These are phyloP conservation scores for Boletus sp. DNA, from an alignment of 1,284 basidiomycete genomes.

Conservation along the genomic window DNA sequence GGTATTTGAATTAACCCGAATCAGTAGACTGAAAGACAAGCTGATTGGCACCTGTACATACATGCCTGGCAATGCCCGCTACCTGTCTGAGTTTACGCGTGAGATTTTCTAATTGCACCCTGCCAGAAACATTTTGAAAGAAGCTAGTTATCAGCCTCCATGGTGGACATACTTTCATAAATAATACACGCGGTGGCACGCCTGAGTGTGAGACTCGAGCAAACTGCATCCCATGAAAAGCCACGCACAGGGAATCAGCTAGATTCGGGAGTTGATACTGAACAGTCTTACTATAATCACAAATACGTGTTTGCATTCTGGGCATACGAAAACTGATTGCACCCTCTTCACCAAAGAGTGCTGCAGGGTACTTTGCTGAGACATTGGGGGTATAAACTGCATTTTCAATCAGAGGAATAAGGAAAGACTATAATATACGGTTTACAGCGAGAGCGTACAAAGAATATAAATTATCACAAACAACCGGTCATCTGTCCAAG, in stretches of 20 bases:
- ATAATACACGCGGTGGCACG: neutral
- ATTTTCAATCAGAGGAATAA: neutral
- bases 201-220: neutral
- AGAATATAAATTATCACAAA: neutral
- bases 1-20: too few relatives aligned
- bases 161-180: neutral
- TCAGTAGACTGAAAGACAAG: too few relatives aligned
- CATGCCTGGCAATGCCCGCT: too few relatives aligned
- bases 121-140: neutral
- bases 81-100: too few relatives aligned
- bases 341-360: neutral
- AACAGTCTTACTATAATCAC: neutral
- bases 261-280: neutral
- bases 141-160: neutral
- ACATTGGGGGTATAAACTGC: neutral
- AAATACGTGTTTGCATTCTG: neutral
- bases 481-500: conserved; percentile 32
- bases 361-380: neutral
- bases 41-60: too few relatives aligned
- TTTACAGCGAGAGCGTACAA: conserved; percentile 4
- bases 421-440: conserved; percentile 2
- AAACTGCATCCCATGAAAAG: neutral
- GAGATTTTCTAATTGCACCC: too few relatives aligned
- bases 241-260: neutral
- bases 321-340: neutral